phyloP scores from a whole-genome alignment of 176 grass and related monocot genomes.

The Raddia guianensis region DNA sequence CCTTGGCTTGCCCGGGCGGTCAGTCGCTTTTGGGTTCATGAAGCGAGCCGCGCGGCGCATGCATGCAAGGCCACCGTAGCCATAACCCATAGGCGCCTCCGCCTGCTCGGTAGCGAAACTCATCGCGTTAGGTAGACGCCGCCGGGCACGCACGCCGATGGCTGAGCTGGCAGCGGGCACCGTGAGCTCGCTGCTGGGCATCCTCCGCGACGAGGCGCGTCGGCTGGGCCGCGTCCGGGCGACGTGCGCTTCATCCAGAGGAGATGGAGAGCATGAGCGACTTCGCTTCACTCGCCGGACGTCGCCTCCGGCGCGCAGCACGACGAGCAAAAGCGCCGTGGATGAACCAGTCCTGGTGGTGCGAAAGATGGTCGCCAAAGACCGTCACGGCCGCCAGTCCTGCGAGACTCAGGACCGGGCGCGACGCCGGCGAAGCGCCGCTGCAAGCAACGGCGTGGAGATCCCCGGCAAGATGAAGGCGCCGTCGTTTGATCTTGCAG shows the following conservation, averaged over 20 bases:
- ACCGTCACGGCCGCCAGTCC: neutral
- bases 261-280: neutral
- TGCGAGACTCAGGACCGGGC: constrained; percentile 1
- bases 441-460: constrained; percentile 18
- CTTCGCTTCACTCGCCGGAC: constrained; percentile 13
- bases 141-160: neutral
- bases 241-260: no score
- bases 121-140: no score
- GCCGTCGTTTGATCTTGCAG: neutral
- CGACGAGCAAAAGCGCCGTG: neutral
- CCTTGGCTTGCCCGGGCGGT: no score
- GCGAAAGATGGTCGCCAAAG: neutral
- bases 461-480: neutral
- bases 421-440: constrained; percentile 1
- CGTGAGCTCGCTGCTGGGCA: no score
- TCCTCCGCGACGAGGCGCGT: no score
- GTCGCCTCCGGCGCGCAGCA: neutral
- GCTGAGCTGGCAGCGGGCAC: neutral
- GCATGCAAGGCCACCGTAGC: no score
- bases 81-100: no score
- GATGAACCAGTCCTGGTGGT: constrained; percentile 10
- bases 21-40: no score
- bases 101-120: no score
- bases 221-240: no score
- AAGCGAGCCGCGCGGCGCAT: no score